Percentiles rank a stretch among this genome's conserved stretches.
phyloP scores from a whole-genome alignment of 78 protist species.

The Speleostelium caveatum region DNA sequence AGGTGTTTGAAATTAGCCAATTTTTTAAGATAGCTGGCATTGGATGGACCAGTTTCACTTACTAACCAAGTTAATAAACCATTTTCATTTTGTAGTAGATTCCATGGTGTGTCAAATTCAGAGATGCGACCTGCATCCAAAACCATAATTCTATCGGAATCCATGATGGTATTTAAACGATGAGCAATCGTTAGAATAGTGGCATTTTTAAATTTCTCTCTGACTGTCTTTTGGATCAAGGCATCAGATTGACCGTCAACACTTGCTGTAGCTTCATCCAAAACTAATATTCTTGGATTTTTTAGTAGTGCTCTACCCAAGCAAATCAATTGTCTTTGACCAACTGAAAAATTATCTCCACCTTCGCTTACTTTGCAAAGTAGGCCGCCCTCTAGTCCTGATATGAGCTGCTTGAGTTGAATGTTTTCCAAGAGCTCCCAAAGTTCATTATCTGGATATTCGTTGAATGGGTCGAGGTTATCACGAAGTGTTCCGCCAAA shows the following conservation, averaged over 20 bases:
- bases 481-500: constrained; percentile 87
- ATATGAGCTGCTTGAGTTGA: constrained; percentile 9
- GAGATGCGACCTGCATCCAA: constrained; percentile 57
- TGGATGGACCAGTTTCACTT: constrained; percentile 39
- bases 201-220: constrained; percentile 59
- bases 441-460: constrained; percentile 49
- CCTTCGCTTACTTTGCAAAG: constrained; percentile 13
- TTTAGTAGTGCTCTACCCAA: constrained; percentile 95
- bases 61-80: constrained; percentile 45
- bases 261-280: constrained; percentile 98
- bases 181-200: constrained; percentile 97
- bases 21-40: constrained; percentile 2
- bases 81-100: constrained; percentile 17
- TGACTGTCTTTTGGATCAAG: constrained; percentile 81
- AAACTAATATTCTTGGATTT: constrained; percentile 81
- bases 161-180: constrained; percentile 91
- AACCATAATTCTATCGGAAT: constrained; percentile 87
- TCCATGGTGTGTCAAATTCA: constrained; percentile 76
- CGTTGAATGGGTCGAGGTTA: constrained; percentile 85
- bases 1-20: constrained; percentile 27
- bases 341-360: constrained; percentile 86
- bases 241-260: constrained; percentile 92
- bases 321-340: constrained; percentile 97
- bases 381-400: constrained; percentile 41
- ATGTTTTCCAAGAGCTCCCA: constrained; percentile 80